Base-by-base conservation (phyloP, 1,139 yeast genomes). In the Kluyveromyces sp. region DNA sequence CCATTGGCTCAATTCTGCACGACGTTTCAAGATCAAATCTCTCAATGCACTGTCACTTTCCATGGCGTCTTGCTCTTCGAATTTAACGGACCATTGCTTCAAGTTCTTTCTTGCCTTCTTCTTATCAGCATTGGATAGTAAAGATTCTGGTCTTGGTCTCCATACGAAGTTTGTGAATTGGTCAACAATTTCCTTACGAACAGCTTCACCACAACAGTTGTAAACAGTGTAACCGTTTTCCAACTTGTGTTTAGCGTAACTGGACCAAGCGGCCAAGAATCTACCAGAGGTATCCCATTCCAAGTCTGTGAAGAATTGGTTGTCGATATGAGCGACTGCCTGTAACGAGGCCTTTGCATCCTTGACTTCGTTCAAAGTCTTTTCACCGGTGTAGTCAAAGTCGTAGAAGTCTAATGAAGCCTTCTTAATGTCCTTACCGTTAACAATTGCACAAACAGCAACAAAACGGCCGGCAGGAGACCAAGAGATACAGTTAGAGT, bases 251-350 rank as follows among this genome's bases (percentile, higher is more conserved):
- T 85, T 78, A 90, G 95, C 84, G 42, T 79, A 68, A 21, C 96
- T 83, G 4, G 96, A 87, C 87, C 94, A 85, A 15, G 86, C 88
- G 45, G 94, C 83, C 49, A 90, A 72, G 65, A 74, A 89, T 68
- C 97, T 79, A 56, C 98, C 98, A 40, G 96, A 84, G 49, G 96
- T 94, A 66, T 94, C 98, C 98, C 98, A 94, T 48, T 82, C 74
- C 53, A 89, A 66, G 63, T 84, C 88, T 46, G 96, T 85, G 73
- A 90, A 78, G 52, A 96, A 95, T 49, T 78, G 74, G 63, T 75
- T 84, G 57, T 78, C 79, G 50, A 81, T 83, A 41, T 77, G 70
- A 54, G 78, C 81, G 56, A 84, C 72, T 57, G 77, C 75, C 64
- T 83, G 81, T 55, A 85, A 75, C 54, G 78, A 78, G 43, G 83